Percentiles rank a stretch among this genome's conserved stretches.
Conservation (phyloP, 2,329 filamentous ascomycete genomes). For the Karstenula rhodostoma region DNA sequence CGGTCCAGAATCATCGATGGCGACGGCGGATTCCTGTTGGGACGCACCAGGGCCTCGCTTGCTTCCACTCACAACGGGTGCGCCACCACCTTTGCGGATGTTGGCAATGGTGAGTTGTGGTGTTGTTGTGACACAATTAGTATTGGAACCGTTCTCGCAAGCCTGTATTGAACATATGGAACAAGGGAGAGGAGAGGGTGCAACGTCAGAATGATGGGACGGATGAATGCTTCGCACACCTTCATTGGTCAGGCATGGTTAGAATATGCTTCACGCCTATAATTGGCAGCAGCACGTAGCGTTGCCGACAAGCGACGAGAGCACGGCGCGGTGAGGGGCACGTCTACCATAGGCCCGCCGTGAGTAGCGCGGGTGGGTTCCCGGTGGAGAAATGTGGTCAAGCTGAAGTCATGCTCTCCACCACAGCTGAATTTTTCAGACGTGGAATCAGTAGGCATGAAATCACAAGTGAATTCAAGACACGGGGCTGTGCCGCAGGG, state of each 20-base stretch:
- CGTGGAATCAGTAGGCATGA: neutral
- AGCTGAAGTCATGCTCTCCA: constrained; percentile 7
- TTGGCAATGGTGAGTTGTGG: neutral
- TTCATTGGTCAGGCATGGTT: neutral
- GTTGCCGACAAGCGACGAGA: constrained; percentile 1
- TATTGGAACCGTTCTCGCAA: neutral
- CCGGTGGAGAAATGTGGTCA: neutral
- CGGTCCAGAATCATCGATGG: neutral
- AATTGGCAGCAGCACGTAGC: neutral
- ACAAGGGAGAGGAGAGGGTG: neutral
- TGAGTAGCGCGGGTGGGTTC: neutral
- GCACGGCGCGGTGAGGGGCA: neutral
- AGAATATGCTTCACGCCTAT: neutral
- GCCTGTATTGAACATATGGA: neutral
- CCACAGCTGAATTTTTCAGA: neutral
- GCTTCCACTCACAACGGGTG: neutral
- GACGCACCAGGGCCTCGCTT: constrained; percentile 3
- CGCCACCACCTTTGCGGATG: neutral
- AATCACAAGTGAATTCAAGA: constrained; percentile 2
- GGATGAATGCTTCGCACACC: neutral
- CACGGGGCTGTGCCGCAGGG: neutral
- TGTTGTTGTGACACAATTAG: neutral
- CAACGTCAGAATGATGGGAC: neutral
- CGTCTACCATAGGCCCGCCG: neutral
- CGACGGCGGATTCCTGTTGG: constrained; percentile 1